Percentiles rank a stretch among this genome's conserved stretches.
These are phyloP conservation scores for Epichloe sp. DNA, from an alignment of 2,329 filamentous ascomycete species.

Conservation along the genomic window DNA sequence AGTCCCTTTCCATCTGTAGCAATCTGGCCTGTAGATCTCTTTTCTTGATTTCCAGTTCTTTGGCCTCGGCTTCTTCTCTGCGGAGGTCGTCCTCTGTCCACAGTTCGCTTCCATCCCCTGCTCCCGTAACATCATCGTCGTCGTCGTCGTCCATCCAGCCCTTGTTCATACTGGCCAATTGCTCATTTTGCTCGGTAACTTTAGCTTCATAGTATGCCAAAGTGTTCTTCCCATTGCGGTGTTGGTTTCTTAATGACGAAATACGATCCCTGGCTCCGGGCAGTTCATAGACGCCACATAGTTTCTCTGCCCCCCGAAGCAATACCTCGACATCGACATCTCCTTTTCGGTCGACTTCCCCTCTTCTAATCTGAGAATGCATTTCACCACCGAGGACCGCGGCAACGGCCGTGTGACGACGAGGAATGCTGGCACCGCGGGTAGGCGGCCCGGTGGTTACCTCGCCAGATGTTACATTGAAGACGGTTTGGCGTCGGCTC, in stretches of 20 bases:
- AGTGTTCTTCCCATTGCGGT: slow-evolving; percentile 59
- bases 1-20: slow-evolving; percentile 40
- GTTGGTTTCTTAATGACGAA: slow-evolving; percentile 53
- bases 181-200: slow-evolving; percentile 62
- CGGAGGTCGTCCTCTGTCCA: slow-evolving; percentile 57
- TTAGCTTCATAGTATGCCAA: slow-evolving; percentile 68
- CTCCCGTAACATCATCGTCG: slow-evolving; percentile 40
- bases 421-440: slow-evolving; percentile 36
- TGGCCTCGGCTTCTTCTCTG: slow-evolving; percentile 54
- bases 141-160: slow-evolving; percentile 43
- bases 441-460: slow-evolving; percentile 43
- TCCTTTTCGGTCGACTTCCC: slow-evolving; percentile 39
- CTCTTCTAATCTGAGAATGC: slow-evolving; percentile 59
- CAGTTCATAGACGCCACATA: slow-evolving; percentile 77
- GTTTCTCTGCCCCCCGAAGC: slow-evolving; percentile 80
- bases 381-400: slow-evolving; percentile 80
- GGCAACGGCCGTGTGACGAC: slow-evolving; percentile 71
- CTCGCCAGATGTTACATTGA: slow-evolving; percentile 50
- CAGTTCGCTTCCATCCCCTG: slow-evolving; percentile 32
- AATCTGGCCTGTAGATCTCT: slow-evolving; percentile 40
- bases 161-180: slow-evolving; percentile 61
- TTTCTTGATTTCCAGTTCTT: slow-evolving; percentile 43
- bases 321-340: slow-evolving; percentile 81
- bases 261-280: slow-evolving; percentile 70
- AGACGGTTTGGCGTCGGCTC: slow-evolving; percentile 47